Base-by-base conservation (phyloP, 306 rosid species). In the Malus sylvestris region DNA sequence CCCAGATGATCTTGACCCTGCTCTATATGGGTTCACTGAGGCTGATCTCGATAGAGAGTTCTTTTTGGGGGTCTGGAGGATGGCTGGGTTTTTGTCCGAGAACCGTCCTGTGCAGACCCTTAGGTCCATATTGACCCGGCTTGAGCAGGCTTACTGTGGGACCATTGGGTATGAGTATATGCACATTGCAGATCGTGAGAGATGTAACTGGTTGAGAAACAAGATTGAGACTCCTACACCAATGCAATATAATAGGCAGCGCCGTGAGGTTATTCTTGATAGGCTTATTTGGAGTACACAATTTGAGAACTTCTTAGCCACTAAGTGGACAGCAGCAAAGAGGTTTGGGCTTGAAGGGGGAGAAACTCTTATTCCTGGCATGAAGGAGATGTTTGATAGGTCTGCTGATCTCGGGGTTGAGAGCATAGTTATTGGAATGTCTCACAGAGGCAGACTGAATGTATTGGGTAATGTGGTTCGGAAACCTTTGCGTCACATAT, bases 11-110 rank as follows among this genome's bases (percentile, higher is more conserved):
- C 78, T 95, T 81, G 97, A 92, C 78, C 97, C 87, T 83, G 97
- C 91, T 4, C 88, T 92, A 16, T 92, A 95, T 75, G 99, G 99
- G 20, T 95, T 95, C 79, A 38, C 90, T 29, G 99, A 92, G 76
- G 97, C 99, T 71, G 97, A 95, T 87, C 97, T 95, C 32, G 99
- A 95, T 72, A 85, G 99, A 70, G 99, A 95, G 51, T 95, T 95
- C 84, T 95, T 95, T 77, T 73, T 92, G 75, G 99, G 99, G n/a
- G 96, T 90, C 69, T 95, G 99, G 97, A 90, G 85, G 81, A 92
- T 92, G 97, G 38, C 96, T 76, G 99, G 99, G 35, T 95, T 95
- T 86, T 89, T 95, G 81, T 95, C 97, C 10, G 99, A 95, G 89
- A 95, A 95, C 78, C 93, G 97, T 52, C 97, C 97, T 0, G 96